These are phyloP conservation scores for Paxillus rubicundulus DNA, from an alignment of 768 basidiomycete species.

Conservation along the genomic window DNA sequence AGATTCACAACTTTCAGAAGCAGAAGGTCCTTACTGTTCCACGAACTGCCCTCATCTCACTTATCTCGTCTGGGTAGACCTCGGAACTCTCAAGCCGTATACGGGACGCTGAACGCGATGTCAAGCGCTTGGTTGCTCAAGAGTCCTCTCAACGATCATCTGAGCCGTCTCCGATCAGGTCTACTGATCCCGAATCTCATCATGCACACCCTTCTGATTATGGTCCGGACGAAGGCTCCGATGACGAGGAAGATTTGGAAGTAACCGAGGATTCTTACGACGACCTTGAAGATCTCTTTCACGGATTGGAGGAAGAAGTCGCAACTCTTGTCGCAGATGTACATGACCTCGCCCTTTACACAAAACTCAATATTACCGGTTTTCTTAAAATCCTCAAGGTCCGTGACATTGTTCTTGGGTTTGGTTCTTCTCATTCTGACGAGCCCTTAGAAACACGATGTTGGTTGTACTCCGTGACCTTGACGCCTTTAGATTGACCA, in stretches of 20 bases:
- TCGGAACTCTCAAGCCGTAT: constrained; percentile 81
- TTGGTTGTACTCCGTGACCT: constrained; percentile 32
- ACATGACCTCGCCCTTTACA: constrained; percentile 88
- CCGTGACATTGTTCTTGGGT: constrained; percentile 10
- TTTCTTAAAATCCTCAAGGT: constrained; percentile 99
- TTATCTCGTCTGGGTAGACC: constrained; percentile 45
- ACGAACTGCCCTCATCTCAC: background rate
- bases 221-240: constrained; percentile 66
- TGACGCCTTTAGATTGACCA: constrained; percentile 6
- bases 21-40: constrained; percentile 56
- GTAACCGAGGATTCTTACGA: constrained; percentile 58
- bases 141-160: constrained; percentile 34
- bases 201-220: constrained; percentile 41
- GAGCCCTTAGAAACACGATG: constrained; percentile 82
- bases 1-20: constrained; percentile 92
- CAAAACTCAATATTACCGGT: constrained; percentile 97
- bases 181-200: constrained; percentile 58
- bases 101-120: constrained; percentile 75
- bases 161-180: constrained; percentile 22
- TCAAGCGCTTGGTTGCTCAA: constrained; percentile 71
- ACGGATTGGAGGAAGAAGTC: constrained; percentile 88
- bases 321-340: constrained; percentile 92
- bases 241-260: constrained; percentile 49
- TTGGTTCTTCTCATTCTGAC: constrained; percentile 7
- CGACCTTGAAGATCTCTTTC: constrained; percentile 83